phyloP scores from a whole-genome alignment of 768 basidiomycete species.

The Filobasidium floriforme region DNA sequence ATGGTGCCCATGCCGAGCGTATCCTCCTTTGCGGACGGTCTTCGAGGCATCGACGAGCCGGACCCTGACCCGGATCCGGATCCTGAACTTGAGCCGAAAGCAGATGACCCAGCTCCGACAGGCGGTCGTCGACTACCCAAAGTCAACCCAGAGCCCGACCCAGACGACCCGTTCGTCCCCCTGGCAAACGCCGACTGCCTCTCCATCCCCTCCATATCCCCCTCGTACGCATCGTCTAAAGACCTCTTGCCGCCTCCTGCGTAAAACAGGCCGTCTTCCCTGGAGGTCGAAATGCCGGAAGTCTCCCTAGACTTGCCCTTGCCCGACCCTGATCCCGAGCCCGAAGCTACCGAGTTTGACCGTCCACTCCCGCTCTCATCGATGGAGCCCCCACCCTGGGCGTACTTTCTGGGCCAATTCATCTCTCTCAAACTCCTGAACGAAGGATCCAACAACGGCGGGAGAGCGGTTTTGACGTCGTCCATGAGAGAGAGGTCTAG shows the following conservation, averaged over 20 bases:
- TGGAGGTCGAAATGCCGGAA: too few relatives aligned
- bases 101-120: neutral
- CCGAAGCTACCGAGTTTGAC: neutral
- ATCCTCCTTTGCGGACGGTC: neutral
- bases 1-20: neutral
- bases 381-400: neutral
- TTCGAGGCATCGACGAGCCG: slow-evolving; percentile 10
- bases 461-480: neutral
- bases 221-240: neutral
- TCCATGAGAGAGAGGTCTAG: slow-evolving; percentile 64
- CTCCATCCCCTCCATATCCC: neutral
- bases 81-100: neutral
- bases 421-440: neutral
- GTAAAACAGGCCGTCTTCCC: neutral
- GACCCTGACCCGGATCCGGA: slow-evolving; percentile 14
- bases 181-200: neutral
- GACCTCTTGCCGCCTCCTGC: neutral
- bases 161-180: neutral
- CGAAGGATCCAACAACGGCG: neutral
- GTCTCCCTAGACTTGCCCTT: too few relatives aligned
- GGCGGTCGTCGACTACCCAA: neutral
- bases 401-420: neutral
- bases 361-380: neutral
- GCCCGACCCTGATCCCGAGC: too few relatives aligned
- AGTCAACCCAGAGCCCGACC: neutral